Evolutionary conservation across 345 rosid genomes (phyloP).

Genomic region (Ailanthus altissimus): DNA sequence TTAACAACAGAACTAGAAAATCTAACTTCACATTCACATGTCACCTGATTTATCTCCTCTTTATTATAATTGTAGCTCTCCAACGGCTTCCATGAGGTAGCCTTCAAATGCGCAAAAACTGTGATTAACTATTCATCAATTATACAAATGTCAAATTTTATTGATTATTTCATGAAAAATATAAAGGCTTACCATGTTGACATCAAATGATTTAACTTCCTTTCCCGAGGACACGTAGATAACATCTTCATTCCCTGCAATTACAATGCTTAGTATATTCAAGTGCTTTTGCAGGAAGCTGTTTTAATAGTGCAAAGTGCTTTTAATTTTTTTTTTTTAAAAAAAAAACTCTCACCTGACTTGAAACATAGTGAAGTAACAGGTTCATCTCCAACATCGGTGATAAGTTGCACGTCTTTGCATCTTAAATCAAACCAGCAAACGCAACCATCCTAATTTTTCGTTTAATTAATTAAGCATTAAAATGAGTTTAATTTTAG

Average conservation of each 20-base stretch:
- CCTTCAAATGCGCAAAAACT: constrained; percentile 31
- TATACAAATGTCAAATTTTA: not conserved
- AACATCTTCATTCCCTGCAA: constrained; percentile 72
- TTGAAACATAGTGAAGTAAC: constrained; percentile 75
- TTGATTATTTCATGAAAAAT: not conserved
- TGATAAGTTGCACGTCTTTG: constrained; percentile 70
- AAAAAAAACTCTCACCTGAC: constrained; percentile 49
- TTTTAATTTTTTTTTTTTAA: no score
- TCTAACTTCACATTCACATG: not conserved
- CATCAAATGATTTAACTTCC: constrained; percentile 77
- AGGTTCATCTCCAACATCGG: constrained; percentile 66
- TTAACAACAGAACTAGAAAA: constrained; percentile 6
- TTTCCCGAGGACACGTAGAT: constrained; percentile 66
- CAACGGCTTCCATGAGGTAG: constrained; percentile 54
- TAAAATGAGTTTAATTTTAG: not conserved
- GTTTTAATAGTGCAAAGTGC: not conserved
- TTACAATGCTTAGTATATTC: not conserved
- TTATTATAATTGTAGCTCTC: constrained; percentile 68
- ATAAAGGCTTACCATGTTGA: constrained; percentile 60
- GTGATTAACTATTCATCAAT: not conserved
- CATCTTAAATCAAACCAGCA: constrained; percentile 96
- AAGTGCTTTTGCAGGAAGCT: not conserved
- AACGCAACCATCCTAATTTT: constrained; percentile 70
- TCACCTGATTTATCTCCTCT: constrained; percentile 93
- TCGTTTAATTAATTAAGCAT: not conserved